Evolutionary conservation across 306 rosid genomes (phyloP), one percentile per base, ranked within the genome.

Genomic region (Trichosanthes truncata): DNA sequence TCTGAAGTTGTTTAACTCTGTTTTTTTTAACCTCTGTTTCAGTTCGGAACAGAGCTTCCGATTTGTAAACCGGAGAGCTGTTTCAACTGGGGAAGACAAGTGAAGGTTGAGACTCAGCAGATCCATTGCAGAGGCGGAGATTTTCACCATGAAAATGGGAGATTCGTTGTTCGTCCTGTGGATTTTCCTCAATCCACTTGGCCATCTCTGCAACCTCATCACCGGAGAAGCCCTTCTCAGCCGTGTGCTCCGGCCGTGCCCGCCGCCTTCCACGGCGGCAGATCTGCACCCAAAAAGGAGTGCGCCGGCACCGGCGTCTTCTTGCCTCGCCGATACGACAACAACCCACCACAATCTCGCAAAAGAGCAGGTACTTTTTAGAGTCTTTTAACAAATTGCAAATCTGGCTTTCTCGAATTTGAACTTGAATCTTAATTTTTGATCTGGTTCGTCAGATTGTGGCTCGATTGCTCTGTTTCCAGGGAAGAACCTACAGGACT

Each of bases 231-330:
- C 25, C 72, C 17, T 15, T 31, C 77, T 18, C 52, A 78, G 11
- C 45, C 49, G 9, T 25, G 33, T 78, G 20, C 46, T 46, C 74
- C 78, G 25, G 31, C 52, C 33, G 6, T 35, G 14, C 17, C 23
- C 18, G 9, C 77, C 38, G 41, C 49, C 21, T 29, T 35, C 36
- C 66, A 36, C n/a, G 66, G 36, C 25, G 73, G 73, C 25, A 23
- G 25, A 80, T 59, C 79, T 73, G 61, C 41, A 18, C 74, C 60
- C 4, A 80, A 45, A 60, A 80, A 35, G 33, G 79, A 80, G 25
- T 72, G 63, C 49, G 36, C 74, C 41, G 83, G 83, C 5, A 80
- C 83, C 21, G 83, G 83, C 4, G 83, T 80, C 15, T 80, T 80
- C 51, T 80, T 80, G 38, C 83, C 83, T 57, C 79, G 83, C 23